Conservation (phyloP, 331 rosid genomes). For the Pyracantha coccinea region DNA sequence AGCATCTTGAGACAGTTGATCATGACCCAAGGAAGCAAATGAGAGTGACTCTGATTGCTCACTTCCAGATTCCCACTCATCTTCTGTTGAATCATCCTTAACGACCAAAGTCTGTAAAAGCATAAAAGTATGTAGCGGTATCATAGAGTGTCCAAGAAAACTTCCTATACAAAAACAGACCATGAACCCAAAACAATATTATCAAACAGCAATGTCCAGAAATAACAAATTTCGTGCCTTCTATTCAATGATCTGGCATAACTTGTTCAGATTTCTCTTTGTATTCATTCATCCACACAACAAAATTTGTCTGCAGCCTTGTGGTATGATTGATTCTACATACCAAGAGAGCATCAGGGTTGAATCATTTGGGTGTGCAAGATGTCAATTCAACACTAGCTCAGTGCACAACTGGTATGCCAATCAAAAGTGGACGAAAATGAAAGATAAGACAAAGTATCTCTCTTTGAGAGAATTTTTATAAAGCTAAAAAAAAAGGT, state of each 20-base stretch:
- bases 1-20: slow-evolving; percentile 45
- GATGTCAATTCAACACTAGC: not conserved
- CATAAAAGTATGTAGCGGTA: slow-evolving; percentile 1
- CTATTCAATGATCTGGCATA: not conserved
- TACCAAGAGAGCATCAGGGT: not conserved
- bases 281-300: not conserved
- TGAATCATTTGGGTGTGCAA: not conserved
- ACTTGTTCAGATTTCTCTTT: too few species aligned
- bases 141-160: slow-evolving; percentile 2
- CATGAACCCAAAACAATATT: slow-evolving; percentile 1
- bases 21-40: slow-evolving; percentile 37
- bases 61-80: slow-evolving; percentile 33
- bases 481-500: not conserved
- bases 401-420: not conserved
- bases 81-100: slow-evolving; percentile 31
- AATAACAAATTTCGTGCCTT: not conserved
- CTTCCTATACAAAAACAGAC: not conserved
- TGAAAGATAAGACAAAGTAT: not conserved
- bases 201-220: not conserved
- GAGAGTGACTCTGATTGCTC: slow-evolving; percentile 45
- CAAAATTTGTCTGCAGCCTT: not conserved
- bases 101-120: slow-evolving; percentile 31
- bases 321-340: not conserved
- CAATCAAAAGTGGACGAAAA: not conserved
- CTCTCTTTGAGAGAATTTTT: not conserved